These are phyloP conservation scores for Globisporangium splendens DNA, from an alignment of 352 stramenopile species.

Conservation along the genomic window DNA sequence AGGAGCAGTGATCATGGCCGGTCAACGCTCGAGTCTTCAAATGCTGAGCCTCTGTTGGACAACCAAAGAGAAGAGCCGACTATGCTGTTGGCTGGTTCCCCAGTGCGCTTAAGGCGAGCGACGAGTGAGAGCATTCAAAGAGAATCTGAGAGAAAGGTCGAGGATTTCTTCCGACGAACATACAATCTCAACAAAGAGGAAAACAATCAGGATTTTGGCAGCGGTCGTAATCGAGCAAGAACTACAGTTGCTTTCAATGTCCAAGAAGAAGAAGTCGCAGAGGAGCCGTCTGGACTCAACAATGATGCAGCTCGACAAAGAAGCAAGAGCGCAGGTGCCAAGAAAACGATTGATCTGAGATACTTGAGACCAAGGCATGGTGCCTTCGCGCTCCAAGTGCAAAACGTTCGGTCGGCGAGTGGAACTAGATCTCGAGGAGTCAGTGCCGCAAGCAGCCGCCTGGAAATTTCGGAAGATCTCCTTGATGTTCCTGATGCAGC, in stretches of 20 bases:
- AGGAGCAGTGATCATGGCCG: not conserved
- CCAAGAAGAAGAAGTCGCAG: conserved; percentile 17
- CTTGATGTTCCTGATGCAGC: conserved; percentile 13
- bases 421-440: not conserved
- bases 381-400: conserved; percentile 11
- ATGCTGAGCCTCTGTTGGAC: not conserved
- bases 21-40: not conserved
- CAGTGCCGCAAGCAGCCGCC: conserved; percentile 1
- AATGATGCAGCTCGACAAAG: conserved; percentile 2
- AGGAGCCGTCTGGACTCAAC: not conserved
- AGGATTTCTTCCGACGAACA: conserved; percentile 45
- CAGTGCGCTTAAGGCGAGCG: conserved; percentile 20
- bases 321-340: conserved; percentile 13
- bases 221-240: conserved; percentile 22
- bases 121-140: conserved; percentile 38
- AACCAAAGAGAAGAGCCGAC: not conserved
- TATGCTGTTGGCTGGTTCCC: conserved; percentile 4
- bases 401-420: not conserved
- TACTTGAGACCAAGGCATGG: conserved; percentile 17
- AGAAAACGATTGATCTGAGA: conserved; percentile 34
- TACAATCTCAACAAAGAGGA: conserved; percentile 19
- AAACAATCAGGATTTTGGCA: conserved; percentile 14
- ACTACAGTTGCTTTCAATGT: conserved; percentile 30
- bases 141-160: conserved; percentile 38
- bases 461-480: conserved; percentile 22